These are phyloP conservation scores for Solanum gracilifrons DNA, from an alignment of 257 asterid genomes.

Conservation along the genomic window DNA sequence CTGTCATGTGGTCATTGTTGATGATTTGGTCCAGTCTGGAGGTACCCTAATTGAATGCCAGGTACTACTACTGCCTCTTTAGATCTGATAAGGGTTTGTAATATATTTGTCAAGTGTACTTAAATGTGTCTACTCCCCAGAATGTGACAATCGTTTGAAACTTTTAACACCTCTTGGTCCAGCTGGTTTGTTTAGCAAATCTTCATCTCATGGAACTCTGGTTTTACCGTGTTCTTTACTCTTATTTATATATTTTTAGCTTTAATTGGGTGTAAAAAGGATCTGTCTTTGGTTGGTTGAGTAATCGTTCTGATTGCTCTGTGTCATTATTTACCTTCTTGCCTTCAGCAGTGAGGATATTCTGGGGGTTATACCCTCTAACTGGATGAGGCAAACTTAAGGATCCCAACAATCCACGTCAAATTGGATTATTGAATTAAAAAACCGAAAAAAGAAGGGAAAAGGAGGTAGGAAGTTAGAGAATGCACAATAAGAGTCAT, in stretches of 20 bases:
- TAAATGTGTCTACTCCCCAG: not conserved
- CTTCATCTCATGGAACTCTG: not conserved
- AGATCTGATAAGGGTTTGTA: not conserved
- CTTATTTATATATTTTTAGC: no score
- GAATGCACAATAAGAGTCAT: not conserved
- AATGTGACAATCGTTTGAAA: not conserved
- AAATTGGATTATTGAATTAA: not conserved
- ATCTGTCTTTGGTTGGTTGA: not conserved
- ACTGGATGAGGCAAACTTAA: not conserved
- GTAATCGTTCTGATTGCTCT: not conserved
- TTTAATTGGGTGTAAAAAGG: not conserved
- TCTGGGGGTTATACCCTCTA: not conserved
- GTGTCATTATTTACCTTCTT: not conserved
- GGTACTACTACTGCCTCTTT: conserved; percentile 30
- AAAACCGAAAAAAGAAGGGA: not conserved
- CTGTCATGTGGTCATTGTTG: conserved; percentile 92
- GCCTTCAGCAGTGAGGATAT: not conserved
- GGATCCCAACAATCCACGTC: not conserved
- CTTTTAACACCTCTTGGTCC: not conserved
- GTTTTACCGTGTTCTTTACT: not conserved
- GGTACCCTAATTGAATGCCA: conserved; percentile 94
- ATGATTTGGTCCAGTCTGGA: conserved; percentile 94
- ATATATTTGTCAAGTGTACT: not conserved
- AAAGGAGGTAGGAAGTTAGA: not conserved
- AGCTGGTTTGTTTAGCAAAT: not conserved